A percentile compares a stretch with the other conserved stretches of the same genome.
Evolutionary conservation across 2,329 filamentous ascomycete genomes (phyloP).

Genomic region (Pseudopithomyces maydicus): DNA sequence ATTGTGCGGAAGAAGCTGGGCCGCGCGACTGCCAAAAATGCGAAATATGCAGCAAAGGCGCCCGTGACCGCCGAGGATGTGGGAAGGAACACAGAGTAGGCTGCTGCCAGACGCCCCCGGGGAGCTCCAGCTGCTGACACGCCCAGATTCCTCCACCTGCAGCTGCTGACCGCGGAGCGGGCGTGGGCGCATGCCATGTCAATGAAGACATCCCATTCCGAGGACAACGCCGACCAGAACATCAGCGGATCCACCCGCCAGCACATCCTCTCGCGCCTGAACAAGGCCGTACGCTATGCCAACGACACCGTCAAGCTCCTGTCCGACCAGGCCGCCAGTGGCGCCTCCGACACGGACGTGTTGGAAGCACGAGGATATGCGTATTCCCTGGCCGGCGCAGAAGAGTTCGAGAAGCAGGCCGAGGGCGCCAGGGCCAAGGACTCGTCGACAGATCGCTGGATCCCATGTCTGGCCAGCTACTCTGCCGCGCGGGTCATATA

Average conservation of each 20-base stretch:
- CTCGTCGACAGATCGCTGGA: conserved; percentile 66
- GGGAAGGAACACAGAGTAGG: conserved; percentile 75
- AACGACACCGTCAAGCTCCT: conserved; percentile 70
- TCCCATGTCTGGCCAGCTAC: conserved; percentile 75
- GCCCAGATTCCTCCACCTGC: conserved; percentile 53
- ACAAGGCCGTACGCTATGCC: conserved; percentile 77
- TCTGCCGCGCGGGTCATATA: conserved; percentile 83
- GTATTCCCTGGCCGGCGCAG: conserved; percentile 74
- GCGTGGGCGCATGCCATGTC: conserved; percentile 96
- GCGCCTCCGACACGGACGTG: conserved; percentile 71
- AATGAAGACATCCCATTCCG: conserved; percentile 82
- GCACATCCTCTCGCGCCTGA: conserved; percentile 86
- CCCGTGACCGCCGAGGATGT: conserved; percentile 77
- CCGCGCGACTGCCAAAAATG: conserved; percentile 80
- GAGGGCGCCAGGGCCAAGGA: conserved; percentile 48
- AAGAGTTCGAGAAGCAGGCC: conserved; percentile 82
- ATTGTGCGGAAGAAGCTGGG: conserved; percentile 84
- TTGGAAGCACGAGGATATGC: conserved; percentile 88
- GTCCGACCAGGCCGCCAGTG: conserved; percentile 64
- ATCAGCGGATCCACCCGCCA: conserved; percentile 79
- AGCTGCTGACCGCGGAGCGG: conserved; percentile 84
- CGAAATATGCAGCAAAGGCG: conserved; percentile 78
- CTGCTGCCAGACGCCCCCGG: conserved; percentile 23
- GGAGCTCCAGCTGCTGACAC: background rate
- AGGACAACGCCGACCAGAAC: conserved; percentile 72